Evolutionary conservation across 2,329 filamentous ascomycete genomes (phyloP).

Genomic region (Pochonia chlamydosporia): DNA sequence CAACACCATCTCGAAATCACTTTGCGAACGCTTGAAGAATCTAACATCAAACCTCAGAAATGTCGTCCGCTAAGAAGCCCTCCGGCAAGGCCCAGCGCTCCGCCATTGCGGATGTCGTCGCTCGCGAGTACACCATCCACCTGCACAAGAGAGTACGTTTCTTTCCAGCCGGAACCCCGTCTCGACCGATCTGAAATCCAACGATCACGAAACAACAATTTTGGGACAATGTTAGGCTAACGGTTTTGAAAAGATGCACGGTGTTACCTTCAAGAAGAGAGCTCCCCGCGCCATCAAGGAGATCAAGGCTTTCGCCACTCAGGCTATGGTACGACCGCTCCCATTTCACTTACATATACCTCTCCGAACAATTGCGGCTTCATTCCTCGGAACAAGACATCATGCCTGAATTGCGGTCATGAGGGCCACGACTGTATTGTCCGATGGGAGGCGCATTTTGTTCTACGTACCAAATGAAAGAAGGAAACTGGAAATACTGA

Average conservation of each 20-base stretch:
- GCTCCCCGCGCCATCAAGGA: conserved; percentile 98
- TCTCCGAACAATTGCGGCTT: no score
- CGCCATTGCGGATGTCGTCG: conserved; percentile 98
- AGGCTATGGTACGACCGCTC: conserved; percentile 79
- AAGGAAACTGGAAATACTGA: conserved; percentile 14
- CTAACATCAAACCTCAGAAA: conserved; percentile 29
- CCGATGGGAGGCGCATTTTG: background rate
- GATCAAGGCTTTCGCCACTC: conserved; percentile 89
- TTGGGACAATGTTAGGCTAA: conserved; percentile 7
- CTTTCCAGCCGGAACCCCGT: conserved; percentile 6
- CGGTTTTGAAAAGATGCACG: conserved; percentile 68
- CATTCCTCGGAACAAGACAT: background rate
- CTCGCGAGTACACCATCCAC: conserved; percentile 99
- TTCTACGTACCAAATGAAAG: no score
- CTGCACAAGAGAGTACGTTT: conserved; percentile 78
- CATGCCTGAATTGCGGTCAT: background rate
- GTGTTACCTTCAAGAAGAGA: conserved; percentile 99
- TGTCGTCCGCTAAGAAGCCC: conserved; percentile 36
- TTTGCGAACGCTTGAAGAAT: conserved; percentile 7
- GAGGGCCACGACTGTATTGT: background rate
- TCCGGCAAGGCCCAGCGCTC: conserved; percentile 57
- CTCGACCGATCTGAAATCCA: background rate
- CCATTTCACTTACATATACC: background rate
- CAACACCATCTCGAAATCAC: conserved; percentile 3
- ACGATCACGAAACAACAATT: conserved; percentile 10